A percentile compares a stretch with the other conserved stretches of the same genome.
Evolutionary conservation across 2,329 filamentous ascomycete species (phyloP).

Genomic region (Tolypocladium amazonense): DNA sequence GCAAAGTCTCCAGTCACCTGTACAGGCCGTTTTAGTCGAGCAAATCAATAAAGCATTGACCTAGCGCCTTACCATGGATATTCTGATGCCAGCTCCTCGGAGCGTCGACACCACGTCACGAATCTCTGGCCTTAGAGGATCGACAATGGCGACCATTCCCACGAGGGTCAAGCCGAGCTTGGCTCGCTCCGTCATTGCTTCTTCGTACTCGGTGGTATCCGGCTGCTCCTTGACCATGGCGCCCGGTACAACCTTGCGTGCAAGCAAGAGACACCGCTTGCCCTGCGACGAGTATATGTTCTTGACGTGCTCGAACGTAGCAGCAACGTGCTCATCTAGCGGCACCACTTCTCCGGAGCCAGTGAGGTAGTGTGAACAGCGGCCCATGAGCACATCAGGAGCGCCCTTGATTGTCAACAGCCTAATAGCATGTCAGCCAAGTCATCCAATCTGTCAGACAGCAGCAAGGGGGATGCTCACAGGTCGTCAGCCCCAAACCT

Average conservation of each 20-base stretch:
- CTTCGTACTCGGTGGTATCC: constrained; percentile 36
- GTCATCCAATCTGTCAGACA: not conserved
- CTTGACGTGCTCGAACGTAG: constrained; percentile 47
- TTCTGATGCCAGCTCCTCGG: constrained; percentile 59
- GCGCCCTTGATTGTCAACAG: constrained; percentile 70
- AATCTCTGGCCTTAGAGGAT: constrained; percentile 66
- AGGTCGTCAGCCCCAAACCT: constrained; percentile 25
- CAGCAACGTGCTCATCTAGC: constrained; percentile 34
- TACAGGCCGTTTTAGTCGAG: not conserved
- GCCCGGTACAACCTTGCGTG: constrained; percentile 44
- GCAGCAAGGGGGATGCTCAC: constrained; percentile 13
- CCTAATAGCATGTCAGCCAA: constrained; percentile 11
- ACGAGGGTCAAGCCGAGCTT: constrained; percentile 53
- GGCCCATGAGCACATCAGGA: constrained; percentile 58
- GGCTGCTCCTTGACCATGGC: constrained; percentile 25
- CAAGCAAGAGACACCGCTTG: constrained; percentile 56
- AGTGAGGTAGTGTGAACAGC: constrained; percentile 48
- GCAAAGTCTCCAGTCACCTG: constrained; percentile 67
- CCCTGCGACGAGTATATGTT: constrained; percentile 59
- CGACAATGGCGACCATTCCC: constrained; percentile 68
- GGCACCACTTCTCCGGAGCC: constrained; percentile 40
- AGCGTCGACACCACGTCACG: constrained; percentile 55
- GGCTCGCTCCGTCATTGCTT: constrained; percentile 43
- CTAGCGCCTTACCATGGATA: constrained; percentile 53
- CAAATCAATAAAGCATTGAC: not conserved